A percentile compares a stretch with the other conserved stretches of the same genome.
These are phyloP conservation scores for Tricholoma hemisulphureum DNA, from an alignment of 768 basidiomycete species.

Conservation along the genomic window DNA sequence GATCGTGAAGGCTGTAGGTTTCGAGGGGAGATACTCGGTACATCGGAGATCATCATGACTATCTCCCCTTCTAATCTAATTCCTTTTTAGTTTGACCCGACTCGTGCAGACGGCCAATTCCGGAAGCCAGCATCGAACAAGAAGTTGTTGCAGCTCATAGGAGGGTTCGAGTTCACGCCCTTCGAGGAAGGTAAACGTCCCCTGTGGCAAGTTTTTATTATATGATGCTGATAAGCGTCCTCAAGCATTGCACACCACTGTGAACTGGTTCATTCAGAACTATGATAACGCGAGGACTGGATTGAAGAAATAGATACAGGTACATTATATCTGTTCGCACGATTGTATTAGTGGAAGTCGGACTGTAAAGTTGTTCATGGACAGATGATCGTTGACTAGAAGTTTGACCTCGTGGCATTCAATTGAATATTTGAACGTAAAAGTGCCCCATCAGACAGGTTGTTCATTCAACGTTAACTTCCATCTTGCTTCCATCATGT, in stretches of 20 bases:
- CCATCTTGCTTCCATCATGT: conserved; percentile 39
- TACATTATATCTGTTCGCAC: not conserved
- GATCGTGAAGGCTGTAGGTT: conserved; percentile 82
- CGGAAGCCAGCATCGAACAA: conserved; percentile 95
- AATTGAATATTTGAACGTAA: too few relatives aligned
- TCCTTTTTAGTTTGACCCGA: conserved; percentile 71
- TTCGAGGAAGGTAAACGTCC: conserved; percentile 70
- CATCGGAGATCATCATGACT: conserved; percentile 19
- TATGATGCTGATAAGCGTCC: conserved; percentile 1
- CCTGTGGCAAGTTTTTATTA: not conserved
- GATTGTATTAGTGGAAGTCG: not conserved
- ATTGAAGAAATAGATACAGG: conserved; percentile 17
- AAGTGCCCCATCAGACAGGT: too few relatives aligned
- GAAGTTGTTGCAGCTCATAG: conserved; percentile 75
- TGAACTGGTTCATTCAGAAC: conserved; percentile 87
- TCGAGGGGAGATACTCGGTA: conserved; percentile 74
- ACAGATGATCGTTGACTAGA: too few relatives aligned
- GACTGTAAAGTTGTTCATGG: too few relatives aligned
- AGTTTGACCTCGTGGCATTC: too few relatives aligned
- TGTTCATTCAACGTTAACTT: too few relatives aligned
- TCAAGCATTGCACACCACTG: conserved; percentile 71
- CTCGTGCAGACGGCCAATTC: conserved; percentile 89
- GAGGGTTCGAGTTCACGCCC: conserved; percentile 87
- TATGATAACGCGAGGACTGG: conserved; percentile 70
- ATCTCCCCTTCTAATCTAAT: not conserved